Base-by-base conservation (phyloP, 2,329 filamentous ascomycete species). In the Neofusicoccum sp. region DNA sequence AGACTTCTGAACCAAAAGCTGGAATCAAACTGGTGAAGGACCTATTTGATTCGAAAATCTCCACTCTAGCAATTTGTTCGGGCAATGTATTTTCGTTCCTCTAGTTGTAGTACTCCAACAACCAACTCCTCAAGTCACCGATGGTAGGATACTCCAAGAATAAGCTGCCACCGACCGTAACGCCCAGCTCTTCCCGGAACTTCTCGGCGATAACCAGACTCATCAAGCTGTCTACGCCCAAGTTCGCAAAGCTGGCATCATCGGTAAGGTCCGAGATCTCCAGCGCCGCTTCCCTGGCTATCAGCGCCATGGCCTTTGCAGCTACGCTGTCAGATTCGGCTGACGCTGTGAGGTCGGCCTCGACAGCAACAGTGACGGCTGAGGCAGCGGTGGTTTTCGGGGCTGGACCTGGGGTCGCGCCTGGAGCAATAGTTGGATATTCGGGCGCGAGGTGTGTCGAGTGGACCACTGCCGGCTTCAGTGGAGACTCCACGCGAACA, bases 181-280 rank as follows among this genome's bases (percentile, higher is more conserved):
- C 20, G 20, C 61, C 62, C 12, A 69, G 61, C 49, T 68, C 60
- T n/a, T 63, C 61, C 11, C 66, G 61, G 54, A 72, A 63, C 51
- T 64, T 67, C 26, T 64, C 67, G 8, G 66, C 62, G 48, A 71
- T 65, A 28, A 63, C 65, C 11, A 70, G 61, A 4, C 62, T 63
- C 58, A 71, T 61, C 28, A 73, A 53, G 28, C 65, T 67, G 54
- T 73, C 71, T 30, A 73, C 62, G 16, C 71, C 71, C 14, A 68
- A 53, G 54, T 70, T 63, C 3, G 63, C 65, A 30, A 71, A 70
- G 4, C 51, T 59, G 6, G 62, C 63, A 9, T 70, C 67, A 44
- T 69, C 64, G 16, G 41, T 51, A 4, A 71, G 62, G 2, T 70
- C 67, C 1, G 57, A 40, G 0, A 65, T 20, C 20, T 20, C 20